phyloP scores from a whole-genome alignment of 106 monocot species.

The Phalaenopsis equestris region DNA sequence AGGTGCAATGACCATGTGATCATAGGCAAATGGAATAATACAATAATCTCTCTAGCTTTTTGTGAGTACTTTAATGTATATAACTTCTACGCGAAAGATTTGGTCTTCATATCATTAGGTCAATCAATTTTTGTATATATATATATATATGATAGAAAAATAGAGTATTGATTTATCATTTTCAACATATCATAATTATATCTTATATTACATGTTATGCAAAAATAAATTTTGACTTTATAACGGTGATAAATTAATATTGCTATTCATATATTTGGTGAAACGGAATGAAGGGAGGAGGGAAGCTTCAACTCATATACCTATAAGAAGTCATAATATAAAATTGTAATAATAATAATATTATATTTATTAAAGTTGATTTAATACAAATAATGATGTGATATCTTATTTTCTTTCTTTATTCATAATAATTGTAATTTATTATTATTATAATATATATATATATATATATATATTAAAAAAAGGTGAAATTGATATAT shows the following conservation, averaged over 20 bases:
- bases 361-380: not conserved
- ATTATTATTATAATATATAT: not conserved
- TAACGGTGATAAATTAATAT: not conserved
- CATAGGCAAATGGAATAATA: not conserved
- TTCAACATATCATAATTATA: too few species aligned
- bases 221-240: not conserved
- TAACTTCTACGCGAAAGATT: too few species aligned
- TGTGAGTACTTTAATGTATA: not conserved
- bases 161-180: too few species aligned
- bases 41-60: not conserved
- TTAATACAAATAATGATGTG: not conserved
- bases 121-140: not conserved
- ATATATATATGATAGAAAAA: too few species aligned
- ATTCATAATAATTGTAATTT: not conserved
- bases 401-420: not conserved
- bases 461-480: too few species aligned
- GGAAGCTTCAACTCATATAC: not conserved
- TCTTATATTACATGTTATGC: not conserved
- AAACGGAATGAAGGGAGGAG: conserved; percentile 6
- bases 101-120: too few species aligned
- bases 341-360: not conserved
- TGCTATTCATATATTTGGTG: not conserved
- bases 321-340: not conserved
- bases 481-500: too few species aligned
- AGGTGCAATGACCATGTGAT: conserved; percentile 3